Conservation (phyloP, 192 early-diverging fungal species). For the Coemansia javaensis region DNA sequence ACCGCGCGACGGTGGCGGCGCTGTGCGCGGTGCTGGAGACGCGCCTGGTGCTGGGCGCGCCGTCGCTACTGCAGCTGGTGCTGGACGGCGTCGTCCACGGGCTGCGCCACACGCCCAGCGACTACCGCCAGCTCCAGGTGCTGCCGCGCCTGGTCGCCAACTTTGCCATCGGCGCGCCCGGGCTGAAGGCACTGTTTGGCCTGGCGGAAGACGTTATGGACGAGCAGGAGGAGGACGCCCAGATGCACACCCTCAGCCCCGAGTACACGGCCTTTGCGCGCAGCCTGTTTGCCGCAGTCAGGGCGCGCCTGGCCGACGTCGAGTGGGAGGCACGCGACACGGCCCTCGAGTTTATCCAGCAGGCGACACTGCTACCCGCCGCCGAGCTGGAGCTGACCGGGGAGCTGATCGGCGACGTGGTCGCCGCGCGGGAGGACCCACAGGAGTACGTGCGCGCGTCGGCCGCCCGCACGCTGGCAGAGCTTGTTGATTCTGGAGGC, state of each 20-base stretch:
- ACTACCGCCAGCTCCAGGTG: too few relatives aligned
- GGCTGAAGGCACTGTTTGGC: conserved; percentile 21
- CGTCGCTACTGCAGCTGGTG: conserved; percentile 22
- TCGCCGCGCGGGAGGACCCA: conserved; percentile 13
- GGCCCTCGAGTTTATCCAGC: conserved; percentile 27
- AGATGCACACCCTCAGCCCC: too few relatives aligned
- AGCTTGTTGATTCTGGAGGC: neutral
- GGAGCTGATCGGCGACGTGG: conserved; percentile 14
- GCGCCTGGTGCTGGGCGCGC: conserved; percentile 6
- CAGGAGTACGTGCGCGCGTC: conserved; percentile 49
- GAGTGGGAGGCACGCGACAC: conserved; percentile 46
- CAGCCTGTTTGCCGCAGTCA: conserved; percentile 1
- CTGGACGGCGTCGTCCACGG: conserved; percentile 11
- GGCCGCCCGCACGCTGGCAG: conserved; percentile 15
- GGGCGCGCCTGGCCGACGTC: conserved; percentile 24
- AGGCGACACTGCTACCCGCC: neutral
- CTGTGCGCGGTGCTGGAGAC: conserved; percentile 12
- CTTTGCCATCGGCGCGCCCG: conserved; percentile 30
- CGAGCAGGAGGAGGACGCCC: neutral
- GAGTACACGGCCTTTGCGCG: too few relatives aligned
- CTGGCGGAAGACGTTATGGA: conserved; percentile 18
- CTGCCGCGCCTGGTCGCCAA: conserved; percentile 6
- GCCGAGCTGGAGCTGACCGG: neutral
- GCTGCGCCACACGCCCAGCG: conserved; percentile 1
- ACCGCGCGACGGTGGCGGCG: neutral